A percentile compares a stretch with the other conserved stretches of the same genome.
Evolutionary conservation across 345 rosid genomes (phyloP).

Genomic region (Arabidopsis thaliana): TAIR10.1 NC_003076.8:24732001-24732500

Average conservation of each 20-base stretch:
- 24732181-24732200: not conserved
- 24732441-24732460: not conserved
- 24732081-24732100: not conserved
- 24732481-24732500: not conserved
- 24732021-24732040: not conserved
- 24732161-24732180: not conserved
- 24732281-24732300: too few relatives aligned
- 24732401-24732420: not conserved
- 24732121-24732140: not conserved
- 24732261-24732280: too few relatives aligned
- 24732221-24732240: too few relatives aligned
- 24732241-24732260: too few relatives aligned
- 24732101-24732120: not conserved
- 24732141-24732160: not conserved
- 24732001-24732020: not conserved
- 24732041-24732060: not conserved
- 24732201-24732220: too few relatives aligned
- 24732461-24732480: not conserved
- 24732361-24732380: too few relatives aligned
- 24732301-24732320: too few relatives aligned
- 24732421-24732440: not conserved
- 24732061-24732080: conserved; percentile 9
- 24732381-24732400: too few relatives aligned
- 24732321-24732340: too few relatives aligned
- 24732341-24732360: too few relatives aligned